Evolutionary conservation across 2,329 filamentous ascomycete genomes (phyloP).

Genomic region (Xylaria polymorpha): DNA sequence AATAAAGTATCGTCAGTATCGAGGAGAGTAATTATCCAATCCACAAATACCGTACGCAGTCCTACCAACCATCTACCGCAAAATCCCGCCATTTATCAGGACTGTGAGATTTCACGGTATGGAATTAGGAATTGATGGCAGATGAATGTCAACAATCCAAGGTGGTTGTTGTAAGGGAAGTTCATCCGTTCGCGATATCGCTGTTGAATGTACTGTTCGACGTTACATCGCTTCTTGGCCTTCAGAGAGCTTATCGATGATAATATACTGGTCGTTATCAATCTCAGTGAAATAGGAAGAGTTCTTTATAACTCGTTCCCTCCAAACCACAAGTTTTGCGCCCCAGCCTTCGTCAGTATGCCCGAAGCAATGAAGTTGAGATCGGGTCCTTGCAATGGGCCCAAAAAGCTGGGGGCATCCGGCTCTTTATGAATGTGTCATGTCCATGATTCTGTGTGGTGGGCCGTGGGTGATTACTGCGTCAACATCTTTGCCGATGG

Average conservation of each 20-base stretch:
- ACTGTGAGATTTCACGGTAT: too few relatives aligned
- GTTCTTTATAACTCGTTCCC: neutral
- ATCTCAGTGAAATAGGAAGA: slow-evolving; percentile 1
- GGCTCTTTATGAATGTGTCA: slow-evolving; percentile 48
- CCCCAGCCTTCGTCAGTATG: slow-evolving; percentile 18
- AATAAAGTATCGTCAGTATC: neutral
- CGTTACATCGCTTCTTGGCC: neutral
- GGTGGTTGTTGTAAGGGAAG: slow-evolving; percentile 1
- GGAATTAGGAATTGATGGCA: too few relatives aligned
- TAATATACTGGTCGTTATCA: neutral
- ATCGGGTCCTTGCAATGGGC: slow-evolving; percentile 53
- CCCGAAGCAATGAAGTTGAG: slow-evolving; percentile 15
- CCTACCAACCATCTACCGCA: too few relatives aligned
- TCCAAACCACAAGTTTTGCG: neutral
- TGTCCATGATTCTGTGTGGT: slow-evolving; percentile 63
- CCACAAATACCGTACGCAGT: too few relatives aligned
- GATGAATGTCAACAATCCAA: neutral
- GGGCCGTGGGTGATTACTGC: slow-evolving; percentile 66
- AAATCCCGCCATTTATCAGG: too few relatives aligned
- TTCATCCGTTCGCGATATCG: neutral
- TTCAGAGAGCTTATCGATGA: slow-evolving; percentile 6
- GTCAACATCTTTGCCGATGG: slow-evolving; percentile 55
- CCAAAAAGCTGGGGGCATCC: slow-evolving; percentile 60
- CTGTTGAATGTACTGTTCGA: neutral
- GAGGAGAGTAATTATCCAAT: too few relatives aligned